Conservation (phyloP, 148 eudicot genomes). For the Amaranthus cruentus region DNA sequence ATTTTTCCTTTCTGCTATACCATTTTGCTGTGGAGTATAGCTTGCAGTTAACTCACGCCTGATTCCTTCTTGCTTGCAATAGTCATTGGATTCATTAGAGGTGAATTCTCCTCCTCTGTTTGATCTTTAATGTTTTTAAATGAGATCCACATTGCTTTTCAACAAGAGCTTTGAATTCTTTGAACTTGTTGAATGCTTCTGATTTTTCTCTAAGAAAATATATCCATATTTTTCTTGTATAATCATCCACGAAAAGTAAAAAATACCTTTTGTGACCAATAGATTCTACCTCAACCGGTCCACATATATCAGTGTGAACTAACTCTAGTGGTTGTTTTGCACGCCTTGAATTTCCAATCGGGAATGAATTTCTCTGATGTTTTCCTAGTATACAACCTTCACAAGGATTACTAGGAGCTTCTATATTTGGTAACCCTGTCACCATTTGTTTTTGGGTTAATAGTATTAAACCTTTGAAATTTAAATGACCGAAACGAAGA, state of each 20-base stretch:
- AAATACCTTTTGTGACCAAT: background rate
- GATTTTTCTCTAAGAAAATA: conserved; percentile 13
- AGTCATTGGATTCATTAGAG: conserved; percentile 6
- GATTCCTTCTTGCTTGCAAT: conserved; percentile 13
- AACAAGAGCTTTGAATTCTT: background rate
- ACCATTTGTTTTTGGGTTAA: conserved; percentile 13
- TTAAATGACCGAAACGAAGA: background rate
- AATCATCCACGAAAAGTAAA: conserved; percentile 15
- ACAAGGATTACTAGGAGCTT: background rate
- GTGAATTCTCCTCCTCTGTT: conserved; percentile 13
- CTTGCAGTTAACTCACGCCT: background rate
- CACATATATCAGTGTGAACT: background rate
- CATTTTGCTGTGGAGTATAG: conserved; percentile 17
- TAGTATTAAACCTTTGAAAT: conserved; percentile 5
- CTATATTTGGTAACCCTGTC: background rate
- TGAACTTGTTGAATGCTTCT: conserved; percentile 7
- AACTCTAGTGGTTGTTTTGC: no score
- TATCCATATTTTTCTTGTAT: background rate
- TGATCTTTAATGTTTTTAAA: conserved; percentile 2
- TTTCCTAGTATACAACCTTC: conserved; percentile 2
- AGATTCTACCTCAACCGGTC: background rate
- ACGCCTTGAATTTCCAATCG: no score
- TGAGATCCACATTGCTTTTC: conserved; percentile 7
- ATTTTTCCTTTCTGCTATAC: background rate
- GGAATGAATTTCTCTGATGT: no score